These are phyloP conservation scores for Tylopilus rubrobrunneus DNA, from an alignment of 768 basidiomycete species.

Conservation along the genomic window DNA sequence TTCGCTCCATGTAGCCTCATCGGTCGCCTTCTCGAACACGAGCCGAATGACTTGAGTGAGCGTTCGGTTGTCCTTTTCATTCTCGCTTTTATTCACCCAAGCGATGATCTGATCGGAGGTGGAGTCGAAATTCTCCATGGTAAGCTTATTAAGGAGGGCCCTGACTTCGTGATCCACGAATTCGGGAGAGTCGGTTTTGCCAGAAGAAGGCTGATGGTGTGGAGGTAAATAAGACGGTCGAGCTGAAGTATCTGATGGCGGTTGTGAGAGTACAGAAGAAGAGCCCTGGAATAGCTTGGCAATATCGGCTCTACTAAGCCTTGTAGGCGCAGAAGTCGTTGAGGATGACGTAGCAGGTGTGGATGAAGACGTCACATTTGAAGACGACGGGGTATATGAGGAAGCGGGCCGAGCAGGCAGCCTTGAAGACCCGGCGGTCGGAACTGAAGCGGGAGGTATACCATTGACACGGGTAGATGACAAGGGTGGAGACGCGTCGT, in stretches of 20 bases:
- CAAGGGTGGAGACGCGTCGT: constrained; percentile 70
- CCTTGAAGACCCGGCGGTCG: constrained; percentile 37
- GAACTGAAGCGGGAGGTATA: constrained; percentile 48
- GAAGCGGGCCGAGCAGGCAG: constrained; percentile 26
- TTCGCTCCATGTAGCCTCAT: constrained; percentile 92
- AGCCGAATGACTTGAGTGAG: constrained; percentile 94
- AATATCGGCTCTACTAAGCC: constrained; percentile 37
- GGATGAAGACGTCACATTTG: constrained; percentile 30
- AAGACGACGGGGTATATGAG: constrained; percentile 21
- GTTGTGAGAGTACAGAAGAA: constrained; percentile 30
- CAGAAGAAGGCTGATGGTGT: too few relatives aligned
- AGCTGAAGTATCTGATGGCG: too few relatives aligned
- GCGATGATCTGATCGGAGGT: constrained; percentile 93
- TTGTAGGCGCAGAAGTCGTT: constrained; percentile 33
- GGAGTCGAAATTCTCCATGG: constrained; percentile 93
- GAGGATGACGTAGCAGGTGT: constrained; percentile 32
- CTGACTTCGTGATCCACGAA: too few relatives aligned
- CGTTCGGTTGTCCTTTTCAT: constrained; percentile 90
- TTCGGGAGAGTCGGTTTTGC: too few relatives aligned
- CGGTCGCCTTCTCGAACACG: constrained; percentile 96
- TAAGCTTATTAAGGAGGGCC: constrained; percentile 68
- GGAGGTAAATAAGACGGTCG: too few relatives aligned
- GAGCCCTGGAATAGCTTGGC: constrained; percentile 39
- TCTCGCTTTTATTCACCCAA: constrained; percentile 92
- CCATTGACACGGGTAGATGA: constrained; percentile 70